Conservation (phyloP, 495 filamentous ascomycete species). For the Annulohypoxylon nitens region DNA sequence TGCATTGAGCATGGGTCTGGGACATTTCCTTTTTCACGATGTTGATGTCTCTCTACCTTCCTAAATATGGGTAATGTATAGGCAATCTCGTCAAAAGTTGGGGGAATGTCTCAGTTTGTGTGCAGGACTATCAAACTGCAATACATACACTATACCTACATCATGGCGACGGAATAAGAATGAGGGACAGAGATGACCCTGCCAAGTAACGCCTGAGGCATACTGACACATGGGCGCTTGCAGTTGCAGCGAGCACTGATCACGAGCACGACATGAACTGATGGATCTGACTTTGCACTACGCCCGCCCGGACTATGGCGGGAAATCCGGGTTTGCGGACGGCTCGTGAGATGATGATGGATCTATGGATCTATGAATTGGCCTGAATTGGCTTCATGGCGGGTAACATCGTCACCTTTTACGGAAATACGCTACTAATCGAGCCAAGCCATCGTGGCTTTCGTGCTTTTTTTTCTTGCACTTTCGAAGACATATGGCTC, state of each 20-base stretch:
- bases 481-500: too few relatives aligned
- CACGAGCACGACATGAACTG: conserved; percentile 47
- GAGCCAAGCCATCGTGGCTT: not conserved
- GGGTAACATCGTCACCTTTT: not conserved
- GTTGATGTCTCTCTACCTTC: not conserved
- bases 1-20: not conserved
- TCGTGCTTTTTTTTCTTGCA: too few relatives aligned
- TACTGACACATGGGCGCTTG: conserved; percentile 47
- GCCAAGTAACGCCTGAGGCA: conserved; percentile 38
- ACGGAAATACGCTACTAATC: not conserved
- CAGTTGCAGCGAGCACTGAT: conserved; percentile 38
- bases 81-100: conserved; percentile 17
- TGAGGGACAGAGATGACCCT: conserved; percentile 15
- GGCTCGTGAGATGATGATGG: conserved; percentile 11
- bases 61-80: not conserved
- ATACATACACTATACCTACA: not conserved
- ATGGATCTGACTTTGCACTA: conserved; percentile 21
- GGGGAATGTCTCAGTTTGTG: conserved; percentile 7
- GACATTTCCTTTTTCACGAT: not conserved
- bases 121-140: not conserved
- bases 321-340: conserved; percentile 9
- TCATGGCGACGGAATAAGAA: not conserved
- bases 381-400: not conserved
- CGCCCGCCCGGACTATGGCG: not conserved
- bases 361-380: conserved; percentile 3